phyloP scores from a whole-genome alignment of 2,329 filamentous ascomycete species.

The Phialemoniopsis sp. region DNA sequence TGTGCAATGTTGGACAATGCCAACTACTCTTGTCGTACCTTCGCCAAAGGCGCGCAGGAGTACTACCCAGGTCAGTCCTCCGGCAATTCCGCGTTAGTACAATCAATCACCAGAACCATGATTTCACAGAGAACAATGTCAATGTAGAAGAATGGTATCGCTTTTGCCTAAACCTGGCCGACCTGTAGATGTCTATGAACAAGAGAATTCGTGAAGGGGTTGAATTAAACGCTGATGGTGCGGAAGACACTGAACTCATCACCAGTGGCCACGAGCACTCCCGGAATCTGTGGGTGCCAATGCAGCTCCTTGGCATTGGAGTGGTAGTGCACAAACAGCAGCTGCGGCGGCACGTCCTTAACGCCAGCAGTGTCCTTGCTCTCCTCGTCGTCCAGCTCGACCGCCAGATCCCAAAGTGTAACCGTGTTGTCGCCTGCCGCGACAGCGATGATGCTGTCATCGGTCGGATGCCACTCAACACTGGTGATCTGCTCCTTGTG shows the following conservation, averaged over 20 bases:
- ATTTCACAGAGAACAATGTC: no score
- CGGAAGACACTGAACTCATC: constrained; percentile 84
- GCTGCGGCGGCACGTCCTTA: constrained; percentile 86
- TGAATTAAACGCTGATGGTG: constrained; percentile 69
- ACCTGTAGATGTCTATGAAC: no score
- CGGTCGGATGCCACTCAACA: constrained; percentile 95
- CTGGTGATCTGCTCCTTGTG: constrained; percentile 96
- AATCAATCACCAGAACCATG: no score
- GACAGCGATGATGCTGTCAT: constrained; percentile 92
- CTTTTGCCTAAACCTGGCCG: no score
- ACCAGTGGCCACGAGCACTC: constrained; percentile 83
- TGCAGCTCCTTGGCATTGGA: constrained; percentile 93
- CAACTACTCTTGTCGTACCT: no score
- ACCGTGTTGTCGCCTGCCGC: constrained; percentile 91
- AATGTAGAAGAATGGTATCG: no score
- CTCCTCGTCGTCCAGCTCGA: constrained; percentile 96
- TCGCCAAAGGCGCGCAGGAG: no score
- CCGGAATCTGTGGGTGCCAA: constrained; percentile 96
- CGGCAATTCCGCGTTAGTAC: no score
- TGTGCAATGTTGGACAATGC: no score
- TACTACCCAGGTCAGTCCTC: no score
- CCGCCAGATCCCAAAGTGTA: constrained; percentile 93
- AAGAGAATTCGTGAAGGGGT: no score
- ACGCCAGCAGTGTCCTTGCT: constrained; percentile 83
- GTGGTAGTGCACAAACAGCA: constrained; percentile 96